A percentile compares a stretch with the other conserved stretches of the same genome.
phyloP scores from a whole-genome alignment of 2,329 filamentous ascomycete species.

The Pseudogymnoascus sp. region DNA sequence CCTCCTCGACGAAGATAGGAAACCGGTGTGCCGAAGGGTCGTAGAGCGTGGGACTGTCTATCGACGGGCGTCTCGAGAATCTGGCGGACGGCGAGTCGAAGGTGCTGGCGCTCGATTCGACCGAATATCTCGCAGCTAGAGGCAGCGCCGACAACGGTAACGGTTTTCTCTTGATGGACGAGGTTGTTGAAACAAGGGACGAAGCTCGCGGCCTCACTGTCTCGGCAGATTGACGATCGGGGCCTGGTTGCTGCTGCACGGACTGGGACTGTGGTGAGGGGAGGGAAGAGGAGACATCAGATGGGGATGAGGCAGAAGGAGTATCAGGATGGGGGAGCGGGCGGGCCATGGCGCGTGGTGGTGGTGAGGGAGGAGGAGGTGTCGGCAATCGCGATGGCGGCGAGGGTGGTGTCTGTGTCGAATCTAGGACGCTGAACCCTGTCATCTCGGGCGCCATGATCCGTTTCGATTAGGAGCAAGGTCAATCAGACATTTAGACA shows the following conservation, averaged over 20 bases:
- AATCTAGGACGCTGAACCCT: conserved; percentile 3
- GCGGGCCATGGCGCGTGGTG: neutral
- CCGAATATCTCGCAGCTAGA: conserved; percentile 43
- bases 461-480: neutral
- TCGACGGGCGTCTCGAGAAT: conserved; percentile 47
- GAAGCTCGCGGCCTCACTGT: neutral
- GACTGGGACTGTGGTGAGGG: conserved; percentile 12
- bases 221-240: neutral
- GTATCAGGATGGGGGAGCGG: conserved; percentile 23
- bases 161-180: conserved; percentile 50
- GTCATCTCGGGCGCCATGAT: conserved; percentile 5
- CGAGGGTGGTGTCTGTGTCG: neutral
- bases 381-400: conserved; percentile 1
- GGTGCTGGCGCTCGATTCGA: conserved; percentile 23
- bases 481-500: conserved; percentile 3
- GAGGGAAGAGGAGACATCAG: conserved; percentile 19
- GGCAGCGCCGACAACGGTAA: conserved; percentile 49
- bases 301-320: conserved; percentile 25
- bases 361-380: neutral
- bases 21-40: conserved; percentile 35
- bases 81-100: conserved; percentile 42
- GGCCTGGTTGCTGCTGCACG: conserved; percentile 7
- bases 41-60: conserved; percentile 57
- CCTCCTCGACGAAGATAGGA: neutral
- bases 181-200: conserved; percentile 15